A percentile compares a stretch with the other conserved stretches of the same genome.
Conservation (phyloP, 108 stramenopile species). For the Skeletonema menzelii region DNA sequence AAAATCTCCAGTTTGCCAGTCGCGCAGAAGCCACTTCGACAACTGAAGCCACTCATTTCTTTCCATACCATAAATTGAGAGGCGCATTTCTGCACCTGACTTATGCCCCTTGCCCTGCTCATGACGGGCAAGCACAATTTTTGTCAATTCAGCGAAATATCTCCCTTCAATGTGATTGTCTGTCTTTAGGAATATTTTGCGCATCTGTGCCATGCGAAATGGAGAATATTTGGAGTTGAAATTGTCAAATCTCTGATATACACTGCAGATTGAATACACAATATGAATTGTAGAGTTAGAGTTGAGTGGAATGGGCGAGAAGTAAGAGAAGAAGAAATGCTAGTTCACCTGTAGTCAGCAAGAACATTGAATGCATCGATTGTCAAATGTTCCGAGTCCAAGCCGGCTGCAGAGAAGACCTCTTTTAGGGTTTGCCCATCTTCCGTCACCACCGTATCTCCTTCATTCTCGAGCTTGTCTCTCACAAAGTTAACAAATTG, state of each 20-base stretch:
- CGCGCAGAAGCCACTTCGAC: conserved; percentile 78
- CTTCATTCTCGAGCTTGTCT: conserved; percentile 91
- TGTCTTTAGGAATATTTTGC: conserved; percentile 99
- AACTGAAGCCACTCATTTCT: conserved; percentile 91
- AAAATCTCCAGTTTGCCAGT: conserved; percentile 71
- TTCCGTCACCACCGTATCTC: conserved; percentile 73
- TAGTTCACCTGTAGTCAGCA: conserved; percentile 84
- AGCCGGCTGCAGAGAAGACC: conserved; percentile 83
- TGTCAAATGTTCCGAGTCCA: conserved; percentile 96
- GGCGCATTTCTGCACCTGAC: conserved; percentile 91
- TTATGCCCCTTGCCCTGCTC: conserved; percentile 91
- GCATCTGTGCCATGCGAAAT: conserved; percentile 94
- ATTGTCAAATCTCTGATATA: conserved; percentile 99
- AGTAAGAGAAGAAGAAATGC: not conserved
- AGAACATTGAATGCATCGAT: conserved; percentile 99
- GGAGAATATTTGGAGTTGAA: conserved; percentile 99
- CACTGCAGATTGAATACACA: conserved; percentile 38
- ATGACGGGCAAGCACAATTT: conserved; percentile 85
- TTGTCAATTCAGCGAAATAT: conserved; percentile 95
- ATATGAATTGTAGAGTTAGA: not conserved
- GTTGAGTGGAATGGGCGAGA: not conserved
- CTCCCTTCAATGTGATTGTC: conserved; percentile 89
- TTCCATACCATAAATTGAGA: conserved; percentile 97
- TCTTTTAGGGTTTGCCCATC: conserved; percentile 82
- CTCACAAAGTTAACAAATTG: conserved; percentile 98